Evolutionary conservation across 2,329 filamentous ascomycete genomes (phyloP).

Genomic region (Colletotrichum sp.): DNA sequence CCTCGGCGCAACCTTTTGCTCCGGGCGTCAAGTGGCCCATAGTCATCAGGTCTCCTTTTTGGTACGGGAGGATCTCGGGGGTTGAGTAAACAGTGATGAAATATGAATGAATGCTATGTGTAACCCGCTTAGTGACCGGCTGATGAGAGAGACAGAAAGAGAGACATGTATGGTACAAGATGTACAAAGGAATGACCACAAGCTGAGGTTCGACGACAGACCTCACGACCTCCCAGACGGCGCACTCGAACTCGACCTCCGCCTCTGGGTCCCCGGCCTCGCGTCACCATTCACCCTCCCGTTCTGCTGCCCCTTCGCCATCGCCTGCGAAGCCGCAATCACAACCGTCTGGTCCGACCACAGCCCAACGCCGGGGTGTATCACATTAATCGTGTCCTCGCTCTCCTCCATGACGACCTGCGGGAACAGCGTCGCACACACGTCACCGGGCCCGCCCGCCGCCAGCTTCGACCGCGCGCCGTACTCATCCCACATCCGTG

Average conservation of each 20-base stretch:
- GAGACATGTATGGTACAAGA: background rate
- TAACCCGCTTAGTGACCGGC: background rate
- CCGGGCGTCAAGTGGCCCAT: background rate
- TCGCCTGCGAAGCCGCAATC: background rate
- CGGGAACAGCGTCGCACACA: constrained; percentile 28
- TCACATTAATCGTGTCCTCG: constrained; percentile 12
- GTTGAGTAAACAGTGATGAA: background rate
- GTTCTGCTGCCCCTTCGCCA: background rate
- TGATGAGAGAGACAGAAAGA: background rate
- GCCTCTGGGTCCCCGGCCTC: background rate
- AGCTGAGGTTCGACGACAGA: background rate
- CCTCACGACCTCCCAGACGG: background rate
- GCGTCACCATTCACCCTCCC: background rate
- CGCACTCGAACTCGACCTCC: background rate
- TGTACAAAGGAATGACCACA: background rate
- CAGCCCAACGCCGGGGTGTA: constrained; percentile 28
- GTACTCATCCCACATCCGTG: constrained; percentile 26
- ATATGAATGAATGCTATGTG: background rate
- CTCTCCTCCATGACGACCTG: constrained; percentile 27
- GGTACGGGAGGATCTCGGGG: background rate
- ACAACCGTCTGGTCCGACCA: constrained; percentile 25
- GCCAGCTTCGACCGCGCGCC: background rate
- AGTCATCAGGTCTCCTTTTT: background rate
- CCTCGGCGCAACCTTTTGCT: background rate
- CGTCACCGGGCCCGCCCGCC: background rate